A percentile compares a stretch with the other conserved stretches of the same genome.
Evolutionary conservation across 768 basidiomycete species (phyloP).

Genomic region (Stropharia rugosoannulata): DNA sequence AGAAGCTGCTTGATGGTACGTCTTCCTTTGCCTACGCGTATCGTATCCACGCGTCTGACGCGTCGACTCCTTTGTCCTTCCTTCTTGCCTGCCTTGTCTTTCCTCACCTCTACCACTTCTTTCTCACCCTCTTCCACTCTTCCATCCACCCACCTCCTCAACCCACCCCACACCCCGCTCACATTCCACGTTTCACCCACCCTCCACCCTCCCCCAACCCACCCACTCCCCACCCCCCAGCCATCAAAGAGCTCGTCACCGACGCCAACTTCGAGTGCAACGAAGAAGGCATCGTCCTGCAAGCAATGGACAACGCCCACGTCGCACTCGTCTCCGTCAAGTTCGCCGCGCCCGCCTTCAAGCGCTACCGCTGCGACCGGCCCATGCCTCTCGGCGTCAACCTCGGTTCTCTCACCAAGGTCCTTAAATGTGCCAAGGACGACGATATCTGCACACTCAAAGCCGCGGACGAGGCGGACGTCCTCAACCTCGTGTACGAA

Average conservation of each 20-base stretch:
- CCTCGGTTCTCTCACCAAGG: slow-evolving; percentile 86
- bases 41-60: slow-evolving; percentile 2
- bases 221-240: no score
- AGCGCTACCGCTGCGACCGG: slow-evolving; percentile 89
- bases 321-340: slow-evolving; percentile 94
- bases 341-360: slow-evolving; percentile 78
- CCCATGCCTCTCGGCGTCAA: slow-evolving; percentile 92
- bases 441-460: slow-evolving; percentile 91
- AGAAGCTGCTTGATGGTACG: slow-evolving; percentile 91
- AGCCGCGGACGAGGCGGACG: slow-evolving; percentile 87
- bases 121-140: no score
- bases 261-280: slow-evolving; percentile 98
- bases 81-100: no score
- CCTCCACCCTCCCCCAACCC: no score
- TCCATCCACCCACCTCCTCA: no score
- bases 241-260: slow-evolving; percentile 95
- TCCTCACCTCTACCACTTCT: no score
- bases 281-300: slow-evolving; percentile 91
- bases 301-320: slow-evolving; percentile 99
- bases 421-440: slow-evolving; percentile 96
- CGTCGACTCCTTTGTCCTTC: background rate
- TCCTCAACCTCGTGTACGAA: slow-evolving; percentile 87
- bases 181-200: no score
- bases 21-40: slow-evolving; percentile 3
- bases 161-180: no score